Evolutionary conservation across 257 asterid species (phyloP).

Genomic region (Handroanthus guayacan): DNA sequence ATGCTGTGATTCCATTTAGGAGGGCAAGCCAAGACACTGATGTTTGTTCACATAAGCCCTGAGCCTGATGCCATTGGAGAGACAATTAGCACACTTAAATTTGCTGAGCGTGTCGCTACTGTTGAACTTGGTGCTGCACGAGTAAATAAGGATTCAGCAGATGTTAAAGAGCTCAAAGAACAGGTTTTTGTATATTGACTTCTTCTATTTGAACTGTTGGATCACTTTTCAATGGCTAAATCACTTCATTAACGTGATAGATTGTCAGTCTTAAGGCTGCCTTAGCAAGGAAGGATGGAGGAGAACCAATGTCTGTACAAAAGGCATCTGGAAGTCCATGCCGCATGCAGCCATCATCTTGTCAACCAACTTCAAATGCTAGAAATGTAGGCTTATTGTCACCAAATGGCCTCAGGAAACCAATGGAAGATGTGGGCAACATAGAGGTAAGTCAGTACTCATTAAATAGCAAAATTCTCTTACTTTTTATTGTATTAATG

Average conservation of each 20-base stretch:
- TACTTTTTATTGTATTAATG: not conserved
- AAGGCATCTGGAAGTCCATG: slow-evolving; percentile 68
- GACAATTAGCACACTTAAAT: slow-evolving; percentile 93
- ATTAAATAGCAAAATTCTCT: not conserved
- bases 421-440: slow-evolving; percentile 94
- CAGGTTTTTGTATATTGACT: slow-evolving; percentile 55
- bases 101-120: slow-evolving; percentile 97
- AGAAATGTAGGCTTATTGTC: slow-evolving; percentile 50
- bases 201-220: slow-evolving; percentile 11
- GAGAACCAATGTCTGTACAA: slow-evolving; percentile 51
- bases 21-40: slow-evolving; percentile 97
- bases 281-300: slow-evolving; percentile 72
- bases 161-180: slow-evolving; percentile 91
- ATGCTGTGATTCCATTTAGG: slow-evolving; percentile 49
- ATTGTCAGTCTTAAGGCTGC: slow-evolving; percentile 84
- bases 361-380: slow-evolving; percentile 50
- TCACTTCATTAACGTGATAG: slow-evolving; percentile 46
- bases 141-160: slow-evolving; percentile 81
- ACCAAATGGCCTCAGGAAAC: slow-evolving; percentile 68
- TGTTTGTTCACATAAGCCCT: slow-evolving; percentile 98
- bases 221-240: slow-evolving; percentile 23
- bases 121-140: slow-evolving; percentile 99
- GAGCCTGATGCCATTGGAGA: slow-evolving; percentile 93
- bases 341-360: slow-evolving; percentile 50
- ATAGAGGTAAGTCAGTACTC: slow-evolving; percentile 63